A percentile compares a stretch with the other conserved stretches of the same genome.
phyloP scores from a whole-genome alignment of 179 eudicot genomes.

The Amaranthus tricolor region DNA sequence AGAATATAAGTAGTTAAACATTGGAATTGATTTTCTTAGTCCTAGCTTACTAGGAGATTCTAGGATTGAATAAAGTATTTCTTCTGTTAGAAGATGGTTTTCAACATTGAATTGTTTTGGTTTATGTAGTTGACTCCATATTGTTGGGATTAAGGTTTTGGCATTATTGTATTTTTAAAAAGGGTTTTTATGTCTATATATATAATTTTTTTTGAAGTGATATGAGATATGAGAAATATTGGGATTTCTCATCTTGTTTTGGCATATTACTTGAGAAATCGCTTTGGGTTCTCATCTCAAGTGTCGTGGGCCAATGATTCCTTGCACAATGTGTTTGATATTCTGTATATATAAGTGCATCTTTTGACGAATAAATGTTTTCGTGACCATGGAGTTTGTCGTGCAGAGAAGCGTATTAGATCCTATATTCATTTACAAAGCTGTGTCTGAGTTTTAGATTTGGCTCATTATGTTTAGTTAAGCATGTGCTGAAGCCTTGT shows the following conservation, averaged over 20 bases:
- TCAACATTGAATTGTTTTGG: no score
- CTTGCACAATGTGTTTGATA: background rate
- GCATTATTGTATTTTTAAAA: no score
- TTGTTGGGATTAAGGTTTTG: no score
- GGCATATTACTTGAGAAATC: background rate
- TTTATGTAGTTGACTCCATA: no score
- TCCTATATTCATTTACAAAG: background rate
- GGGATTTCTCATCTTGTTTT: background rate
- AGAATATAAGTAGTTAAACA: no score
- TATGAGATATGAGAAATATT: background rate
- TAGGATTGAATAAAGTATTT: no score
- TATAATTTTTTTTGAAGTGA: no score
- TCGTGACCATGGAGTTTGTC: background rate
- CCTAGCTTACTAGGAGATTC: no score
- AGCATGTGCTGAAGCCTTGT: background rate
- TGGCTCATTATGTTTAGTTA: background rate
- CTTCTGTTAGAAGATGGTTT: no score
- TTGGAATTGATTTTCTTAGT: no score
- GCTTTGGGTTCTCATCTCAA: background rate
- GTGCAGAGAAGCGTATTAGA: background rate
- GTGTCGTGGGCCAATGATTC: background rate
- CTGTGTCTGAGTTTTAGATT: background rate
- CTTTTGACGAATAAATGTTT: background rate
- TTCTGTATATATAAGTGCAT: background rate
- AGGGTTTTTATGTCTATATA: background rate